These are phyloP conservation scores for Calamus simplicifolius DNA, from an alignment of 176 grass and related monocot genomes.

Conservation along the genomic window DNA sequence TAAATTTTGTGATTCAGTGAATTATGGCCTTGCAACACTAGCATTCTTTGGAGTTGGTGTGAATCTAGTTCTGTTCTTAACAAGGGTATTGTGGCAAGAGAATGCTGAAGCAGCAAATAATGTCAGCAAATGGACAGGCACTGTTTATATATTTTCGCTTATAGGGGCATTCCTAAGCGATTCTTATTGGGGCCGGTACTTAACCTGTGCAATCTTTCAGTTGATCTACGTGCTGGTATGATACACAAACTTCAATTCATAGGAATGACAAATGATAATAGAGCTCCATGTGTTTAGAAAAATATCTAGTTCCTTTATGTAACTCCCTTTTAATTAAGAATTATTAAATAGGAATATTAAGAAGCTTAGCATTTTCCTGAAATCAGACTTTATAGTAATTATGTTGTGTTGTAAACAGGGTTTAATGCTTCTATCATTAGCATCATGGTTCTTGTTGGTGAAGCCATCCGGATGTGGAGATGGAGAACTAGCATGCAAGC, in stretches of 20 bases:
- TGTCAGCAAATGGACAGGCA: slow-evolving; percentile 90
- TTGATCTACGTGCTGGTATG: slow-evolving; percentile 62
- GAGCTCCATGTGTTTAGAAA: too few species aligned
- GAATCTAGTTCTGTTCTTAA: slow-evolving; percentile 79
- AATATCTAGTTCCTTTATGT: too few species aligned
- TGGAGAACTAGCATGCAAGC: slow-evolving; percentile 24
- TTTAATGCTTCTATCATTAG: slow-evolving; percentile 43
- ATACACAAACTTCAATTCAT: too few species aligned
- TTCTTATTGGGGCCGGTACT: slow-evolving; percentile 82
- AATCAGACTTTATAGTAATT: too few species aligned
- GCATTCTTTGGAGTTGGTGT: slow-evolving; percentile 92
- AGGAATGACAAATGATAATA: too few species aligned
- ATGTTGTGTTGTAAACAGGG: slow-evolving; percentile 32
- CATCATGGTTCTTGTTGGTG: slow-evolving; percentile 67
- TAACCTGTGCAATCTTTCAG: slow-evolving; percentile 78
- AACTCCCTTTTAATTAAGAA: too few species aligned
- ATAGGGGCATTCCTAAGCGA: slow-evolving; percentile 84
- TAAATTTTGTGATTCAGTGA: slow-evolving; percentile 31
- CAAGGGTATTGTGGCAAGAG: slow-evolving; percentile 52
- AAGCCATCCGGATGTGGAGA: slow-evolving; percentile 66
- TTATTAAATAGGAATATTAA: too few species aligned
- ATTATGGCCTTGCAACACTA: slow-evolving; percentile 63
- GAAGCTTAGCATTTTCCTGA: too few species aligned
- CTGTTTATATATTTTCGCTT: slow-evolving; percentile 82
- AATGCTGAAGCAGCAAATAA: slow-evolving; percentile 67